These are phyloP conservation scores for Themeda triandra DNA, from an alignment of 176 grass and related monocot species.

Conservation along the genomic window DNA sequence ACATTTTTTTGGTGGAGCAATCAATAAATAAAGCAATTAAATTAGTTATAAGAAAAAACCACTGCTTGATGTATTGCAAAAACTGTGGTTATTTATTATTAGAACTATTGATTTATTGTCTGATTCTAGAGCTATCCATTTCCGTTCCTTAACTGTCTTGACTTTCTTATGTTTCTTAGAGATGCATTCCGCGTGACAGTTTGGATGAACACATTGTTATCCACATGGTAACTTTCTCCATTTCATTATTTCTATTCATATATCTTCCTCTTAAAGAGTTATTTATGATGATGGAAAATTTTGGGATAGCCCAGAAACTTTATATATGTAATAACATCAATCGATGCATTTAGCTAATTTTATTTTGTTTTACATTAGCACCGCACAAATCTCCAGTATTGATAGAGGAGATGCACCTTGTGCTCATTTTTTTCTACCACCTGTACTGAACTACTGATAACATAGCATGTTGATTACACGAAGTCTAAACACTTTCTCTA, in stretches of 20 bases:
- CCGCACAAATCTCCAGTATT: neutral
- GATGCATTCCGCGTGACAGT: slow-evolving; percentile 84
- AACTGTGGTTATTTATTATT: no score
- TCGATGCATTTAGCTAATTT: neutral
- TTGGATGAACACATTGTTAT: slow-evolving; percentile 95
- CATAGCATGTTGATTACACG: neutral
- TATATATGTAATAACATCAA: neutral
- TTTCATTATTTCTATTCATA: slow-evolving; percentile 10
- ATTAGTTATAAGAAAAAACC: neutral
- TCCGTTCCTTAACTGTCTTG: slow-evolving; percentile 18
- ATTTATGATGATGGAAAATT: neutral
- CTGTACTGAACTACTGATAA: neutral
- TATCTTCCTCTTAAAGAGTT: neutral
- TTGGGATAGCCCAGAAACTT: neutral
- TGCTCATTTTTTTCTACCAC: slow-evolving; percentile 5
- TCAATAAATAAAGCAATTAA: neutral
- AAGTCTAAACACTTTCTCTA: neutral
- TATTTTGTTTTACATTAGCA: neutral
- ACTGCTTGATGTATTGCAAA: neutral
- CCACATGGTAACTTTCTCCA: slow-evolving; percentile 73
- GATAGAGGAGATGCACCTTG: neutral
- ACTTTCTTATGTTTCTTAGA: slow-evolving; percentile 56
- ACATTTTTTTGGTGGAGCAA: neutral
- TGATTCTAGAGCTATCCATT: slow-evolving; percentile 19
- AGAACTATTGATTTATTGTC: no score